Percentiles rank a stretch among this genome's conserved stretches.
These are phyloP conservation scores for Rhodocollybia butyracea DNA, from an alignment of 768 basidiomycete genomes.

Conservation along the genomic window DNA sequence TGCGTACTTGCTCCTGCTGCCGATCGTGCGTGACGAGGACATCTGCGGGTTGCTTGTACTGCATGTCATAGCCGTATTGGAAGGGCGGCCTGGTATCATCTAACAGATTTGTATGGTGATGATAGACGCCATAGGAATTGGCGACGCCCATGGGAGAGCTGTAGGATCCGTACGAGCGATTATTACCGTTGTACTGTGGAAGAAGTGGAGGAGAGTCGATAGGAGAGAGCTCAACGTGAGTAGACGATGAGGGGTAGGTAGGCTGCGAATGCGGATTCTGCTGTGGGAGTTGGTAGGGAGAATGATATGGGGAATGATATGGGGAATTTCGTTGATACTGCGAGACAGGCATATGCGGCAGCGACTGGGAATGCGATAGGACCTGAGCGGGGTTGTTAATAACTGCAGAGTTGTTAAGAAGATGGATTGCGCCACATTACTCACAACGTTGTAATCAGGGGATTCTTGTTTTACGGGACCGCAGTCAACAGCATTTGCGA, in stretches of 20 bases:
- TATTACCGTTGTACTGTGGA: not conserved
- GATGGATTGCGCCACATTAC: not conserved
- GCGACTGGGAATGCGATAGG: slow-evolving; percentile 2
- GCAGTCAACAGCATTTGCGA: not conserved
- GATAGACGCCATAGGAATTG: not conserved
- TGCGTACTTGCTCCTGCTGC: not conserved
- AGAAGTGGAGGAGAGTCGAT: slow-evolving; percentile 1
- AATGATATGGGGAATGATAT: not conserved
- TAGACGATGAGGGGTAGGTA: not conserved
- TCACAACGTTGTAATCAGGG: not conserved
- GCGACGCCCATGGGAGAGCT: not conserved
- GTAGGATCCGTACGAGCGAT: not conserved
- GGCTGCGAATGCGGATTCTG: not conserved
- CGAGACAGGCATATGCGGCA: not conserved
- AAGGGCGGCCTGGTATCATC: not conserved
- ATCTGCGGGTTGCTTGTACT: not conserved
- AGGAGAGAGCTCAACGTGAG: not conserved
- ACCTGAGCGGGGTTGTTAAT: too few relatives aligned
- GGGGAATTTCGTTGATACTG: not conserved
- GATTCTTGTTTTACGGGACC: too few relatives aligned
- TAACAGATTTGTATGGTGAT: not conserved
- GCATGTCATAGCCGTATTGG: not conserved
- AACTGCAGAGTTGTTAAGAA: not conserved
- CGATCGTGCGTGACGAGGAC: not conserved
- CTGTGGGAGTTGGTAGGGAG: not conserved